These are phyloP conservation scores for Thermomucor indicae-seudaticae DNA, from an alignment of 371 early-diverging fungal genomes.

Conservation along the genomic window DNA sequence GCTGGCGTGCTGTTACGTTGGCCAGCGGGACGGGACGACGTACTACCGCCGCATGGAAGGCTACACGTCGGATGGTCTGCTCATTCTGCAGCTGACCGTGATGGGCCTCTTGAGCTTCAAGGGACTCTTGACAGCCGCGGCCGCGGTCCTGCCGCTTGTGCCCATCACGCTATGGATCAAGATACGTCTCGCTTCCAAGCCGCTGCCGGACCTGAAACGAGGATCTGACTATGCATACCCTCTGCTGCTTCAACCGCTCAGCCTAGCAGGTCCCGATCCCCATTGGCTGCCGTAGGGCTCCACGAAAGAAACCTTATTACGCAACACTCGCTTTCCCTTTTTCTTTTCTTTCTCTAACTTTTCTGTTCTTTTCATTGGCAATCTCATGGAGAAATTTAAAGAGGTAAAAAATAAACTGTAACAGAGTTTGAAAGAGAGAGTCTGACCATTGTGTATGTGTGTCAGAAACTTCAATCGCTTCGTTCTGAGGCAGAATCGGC, in stretches of 20 bases:
- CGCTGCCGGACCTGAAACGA: no score
- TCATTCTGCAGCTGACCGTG: constrained; percentile 86
- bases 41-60: constrained; percentile 74
- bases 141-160: constrained; percentile 40
- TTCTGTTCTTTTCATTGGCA: neutral
- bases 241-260: no score
- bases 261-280: no score
- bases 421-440: neutral
- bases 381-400: constrained; percentile 50
- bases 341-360: neutral
- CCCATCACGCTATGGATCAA: constrained; percentile 53
- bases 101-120: constrained; percentile 71
- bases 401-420: constrained; percentile 30
- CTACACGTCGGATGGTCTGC: constrained; percentile 73
- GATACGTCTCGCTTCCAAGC: no score
- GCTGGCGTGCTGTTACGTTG: constrained; percentile 82
- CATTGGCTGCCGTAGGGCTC: no score
- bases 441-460: neutral
- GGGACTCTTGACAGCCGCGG: constrained; percentile 39
- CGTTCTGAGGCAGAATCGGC: constrained; percentile 73
- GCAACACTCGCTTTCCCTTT: constrained; percentile 2
- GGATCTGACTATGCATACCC: no score
- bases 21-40: constrained; percentile 75
- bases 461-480: constrained; percentile 64
- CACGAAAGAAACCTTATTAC: no score